Evolutionary conservation across 2,329 filamentous ascomycete species (phyloP), one percentile per base, ranked within the genome.

Genomic region (Penicillium rolfsii): DNA sequence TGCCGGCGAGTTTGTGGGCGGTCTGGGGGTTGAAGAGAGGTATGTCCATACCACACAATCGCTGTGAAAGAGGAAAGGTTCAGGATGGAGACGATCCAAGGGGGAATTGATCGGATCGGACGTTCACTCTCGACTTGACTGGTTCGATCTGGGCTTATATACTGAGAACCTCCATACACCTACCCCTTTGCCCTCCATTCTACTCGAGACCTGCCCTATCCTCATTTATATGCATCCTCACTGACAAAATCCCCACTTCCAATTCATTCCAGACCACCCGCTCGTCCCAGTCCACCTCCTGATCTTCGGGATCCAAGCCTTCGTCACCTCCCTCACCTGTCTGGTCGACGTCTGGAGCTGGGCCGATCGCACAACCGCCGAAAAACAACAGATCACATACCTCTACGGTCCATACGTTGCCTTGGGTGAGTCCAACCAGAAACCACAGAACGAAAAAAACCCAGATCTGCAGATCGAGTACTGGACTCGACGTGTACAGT

Each of bases 301-400:
- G 1, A 74, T 86, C 2, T 89, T 85, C 66, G 83, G 84, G 0
- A 73, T 85, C 9, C 82, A 89, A 68, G 84, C 86, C 0, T 84
- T 82, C 38, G 64, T 89, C 58, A 89, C 87, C 1, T 89, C 88
- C 0, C 68, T 85, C 45, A 85, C 85, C 0, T 90, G 87, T 68
- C 80, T 90, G 49, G 80, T 82, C 1, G 87, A 90, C 59, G 85
- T 84, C 65, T 76, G 84, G 74, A 80, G 78, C 64, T 90, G 87
- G 85, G 71, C 73, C 2, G 77, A 77, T 50, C 77, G 82, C 33
- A 75, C 76, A 0, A 64, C 71, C 1, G 70, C 68, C 2, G 77
- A 85, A 66, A 86, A 85, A 68, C 69, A 78, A 26, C 77, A 79
- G 56, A 67, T 87, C 55, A 81, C 77, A 0, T 79, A 76, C 64